Conservation (phyloP, 805 yeast genomes). For the Metschnikowia amazonensis region DNA sequence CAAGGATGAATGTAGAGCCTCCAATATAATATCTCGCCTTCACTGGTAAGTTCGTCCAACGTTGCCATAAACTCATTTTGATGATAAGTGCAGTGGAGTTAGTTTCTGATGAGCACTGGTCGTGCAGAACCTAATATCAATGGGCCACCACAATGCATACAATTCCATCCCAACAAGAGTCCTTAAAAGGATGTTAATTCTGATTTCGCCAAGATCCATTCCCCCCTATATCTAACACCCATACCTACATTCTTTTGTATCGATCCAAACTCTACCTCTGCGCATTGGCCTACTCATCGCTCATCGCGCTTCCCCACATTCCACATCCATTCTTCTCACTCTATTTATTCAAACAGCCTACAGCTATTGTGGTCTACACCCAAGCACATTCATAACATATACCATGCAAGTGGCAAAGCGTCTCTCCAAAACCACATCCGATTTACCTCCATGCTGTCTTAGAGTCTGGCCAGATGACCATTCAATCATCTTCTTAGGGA, state of each 20-base stretch:
- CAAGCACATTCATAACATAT: neutral
- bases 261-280: neutral
- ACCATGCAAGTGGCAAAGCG: slow-evolving; percentile 11
- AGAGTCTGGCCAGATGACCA: slow-evolving; percentile 52
- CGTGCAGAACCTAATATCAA: slow-evolving; percentile 8
- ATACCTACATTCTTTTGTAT: neutral
- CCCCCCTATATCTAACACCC: too few relatives aligned
- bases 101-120: slow-evolving; percentile 3
- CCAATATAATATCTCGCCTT: slow-evolving; percentile 41
- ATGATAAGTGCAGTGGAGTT: neutral
- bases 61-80: slow-evolving; percentile 29
- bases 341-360: neutral
- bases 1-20: slow-evolving; percentile 38
- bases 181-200: too few relatives aligned
- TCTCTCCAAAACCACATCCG: slow-evolving; percentile 33
- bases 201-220: too few relatives aligned
- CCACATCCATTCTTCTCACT: neutral
- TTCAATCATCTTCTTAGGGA: slow-evolving; percentile 61
- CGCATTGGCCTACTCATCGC: neutral
- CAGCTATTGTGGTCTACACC: neutral
- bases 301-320: slow-evolving; percentile 6
- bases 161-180: too few relatives aligned
- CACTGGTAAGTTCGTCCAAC: slow-evolving; percentile 40
- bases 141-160: neutral
- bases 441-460: slow-evolving; percentile 81